Percentiles rank a stretch among this genome's conserved stretches.
These are phyloP conservation scores for Porcisia hertigi DNA, from an alignment of 208 protist species.

Conservation along the genomic window DNA sequence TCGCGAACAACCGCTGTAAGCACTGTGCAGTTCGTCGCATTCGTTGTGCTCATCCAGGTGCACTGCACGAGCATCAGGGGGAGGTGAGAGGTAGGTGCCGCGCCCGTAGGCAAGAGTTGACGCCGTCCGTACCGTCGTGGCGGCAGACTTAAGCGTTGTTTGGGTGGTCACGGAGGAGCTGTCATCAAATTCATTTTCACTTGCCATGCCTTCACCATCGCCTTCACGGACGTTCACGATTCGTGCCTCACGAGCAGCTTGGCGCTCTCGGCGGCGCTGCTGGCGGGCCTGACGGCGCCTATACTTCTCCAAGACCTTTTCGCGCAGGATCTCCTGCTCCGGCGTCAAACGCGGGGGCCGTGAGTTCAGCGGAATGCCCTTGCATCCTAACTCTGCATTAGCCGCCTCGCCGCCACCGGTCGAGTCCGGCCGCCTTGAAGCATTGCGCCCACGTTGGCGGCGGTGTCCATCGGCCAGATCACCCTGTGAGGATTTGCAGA, in stretches of 20 bases:
- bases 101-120: slow-evolving; percentile 41
- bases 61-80: background rate
- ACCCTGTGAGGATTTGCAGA: background rate
- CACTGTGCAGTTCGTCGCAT: slow-evolving; percentile 6
- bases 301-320: slow-evolving; percentile 37
- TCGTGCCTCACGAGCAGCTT: slow-evolving; percentile 15
- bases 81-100: slow-evolving; percentile 26
- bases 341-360: slow-evolving; percentile 27
- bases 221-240: slow-evolving; percentile 10
- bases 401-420: background rate
- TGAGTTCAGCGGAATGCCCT: slow-evolving; percentile 44
- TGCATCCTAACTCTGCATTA: slow-evolving; percentile 12
- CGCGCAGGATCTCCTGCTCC: slow-evolving; percentile 28
- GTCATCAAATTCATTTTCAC: slow-evolving; percentile 6
- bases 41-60: slow-evolving; percentile 23
- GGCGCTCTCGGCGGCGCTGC: slow-evolving; percentile 18
- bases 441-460: background rate
- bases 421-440: background rate
- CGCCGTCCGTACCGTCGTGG: slow-evolving; percentile 24
- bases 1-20: slow-evolving; percentile 11
- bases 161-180: slow-evolving; percentile 28
- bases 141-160: slow-evolving; percentile 15
- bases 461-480: background rate
- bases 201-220: background rate
- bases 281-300: slow-evolving; percentile 25